Evolutionary conservation across 176 grass and related monocot species (phyloP).

Genomic region (Oryza longistaminata): DNA sequence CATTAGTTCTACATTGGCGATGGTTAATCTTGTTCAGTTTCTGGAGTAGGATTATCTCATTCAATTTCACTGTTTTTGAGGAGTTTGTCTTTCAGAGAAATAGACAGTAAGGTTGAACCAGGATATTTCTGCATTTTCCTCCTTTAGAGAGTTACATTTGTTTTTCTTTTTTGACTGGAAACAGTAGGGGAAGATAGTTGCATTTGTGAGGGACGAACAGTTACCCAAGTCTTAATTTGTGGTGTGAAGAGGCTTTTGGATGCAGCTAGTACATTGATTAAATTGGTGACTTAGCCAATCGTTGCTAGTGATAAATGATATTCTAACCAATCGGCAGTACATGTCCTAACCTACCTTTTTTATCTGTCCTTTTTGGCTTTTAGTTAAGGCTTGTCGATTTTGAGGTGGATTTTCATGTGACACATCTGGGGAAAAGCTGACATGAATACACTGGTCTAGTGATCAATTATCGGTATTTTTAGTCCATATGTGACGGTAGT

Average conservation of each 20-base stretch:
- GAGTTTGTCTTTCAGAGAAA: neutral
- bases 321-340: conserved; percentile 29
- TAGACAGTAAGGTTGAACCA: neutral
- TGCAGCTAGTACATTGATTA: neutral
- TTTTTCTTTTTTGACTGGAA: no score
- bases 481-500: neutral
- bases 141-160: conserved; percentile 4
- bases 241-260: neutral
- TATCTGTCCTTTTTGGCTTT: conserved; percentile 30
- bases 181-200: neutral
- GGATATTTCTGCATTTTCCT: neutral
- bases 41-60: neutral
- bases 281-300: conserved; percentile 31
- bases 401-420: conserved; percentile 2
- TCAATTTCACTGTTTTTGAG: neutral
- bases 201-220: neutral
- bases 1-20: conserved; percentile 5
- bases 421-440: neutral
- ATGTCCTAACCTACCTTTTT: conserved; percentile 18
- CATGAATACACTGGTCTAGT: neutral
- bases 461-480: neutral
- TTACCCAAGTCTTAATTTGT: neutral
- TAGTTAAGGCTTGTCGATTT: conserved; percentile 23
- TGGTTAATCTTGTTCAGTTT: neutral
- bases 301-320: conserved; percentile 31